Conservation (phyloP, 108 stramenopile genomes). For the Pseudonitzschia pungens region DNA sequence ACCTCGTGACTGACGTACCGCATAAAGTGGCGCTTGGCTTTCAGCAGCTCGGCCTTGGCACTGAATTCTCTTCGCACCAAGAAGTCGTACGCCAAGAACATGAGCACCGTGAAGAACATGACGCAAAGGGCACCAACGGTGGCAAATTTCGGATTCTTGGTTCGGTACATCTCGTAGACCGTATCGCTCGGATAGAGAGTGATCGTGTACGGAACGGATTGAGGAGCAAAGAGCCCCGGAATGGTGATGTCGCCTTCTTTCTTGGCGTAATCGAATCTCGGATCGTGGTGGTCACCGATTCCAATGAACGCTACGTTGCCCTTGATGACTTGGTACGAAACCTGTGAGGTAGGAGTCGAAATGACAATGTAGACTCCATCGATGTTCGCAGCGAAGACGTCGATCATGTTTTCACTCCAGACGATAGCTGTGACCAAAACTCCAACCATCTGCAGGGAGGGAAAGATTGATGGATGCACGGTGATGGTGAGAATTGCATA, state of each 20-base stretch:
- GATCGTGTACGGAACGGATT: slow-evolving; percentile 21
- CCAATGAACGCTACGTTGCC: slow-evolving; percentile 18
- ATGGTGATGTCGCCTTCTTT: slow-evolving; percentile 1
- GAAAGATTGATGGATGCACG: not conserved
- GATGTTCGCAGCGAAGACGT: slow-evolving; percentile 31
- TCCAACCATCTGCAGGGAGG: slow-evolving; percentile 7
- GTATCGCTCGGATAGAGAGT: slow-evolving; percentile 38
- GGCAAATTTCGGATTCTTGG: slow-evolving; percentile 37
- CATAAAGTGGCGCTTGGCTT: slow-evolving; percentile 32
- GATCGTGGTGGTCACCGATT: slow-evolving; percentile 38
- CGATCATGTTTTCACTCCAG: slow-evolving; percentile 25
- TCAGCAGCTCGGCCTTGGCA: slow-evolving; percentile 11
- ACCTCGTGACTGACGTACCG: slow-evolving; percentile 35
- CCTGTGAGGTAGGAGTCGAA: slow-evolving; percentile 18
- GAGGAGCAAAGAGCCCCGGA: not conserved
- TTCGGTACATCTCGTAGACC: slow-evolving; percentile 32
- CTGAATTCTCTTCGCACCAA: slow-evolving; percentile 37
- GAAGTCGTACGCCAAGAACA: slow-evolving; percentile 53
- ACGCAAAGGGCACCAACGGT: slow-evolving; percentile 34
- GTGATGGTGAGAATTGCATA: not conserved
- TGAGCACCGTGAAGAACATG: slow-evolving; percentile 37
- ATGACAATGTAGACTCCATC: slow-evolving; percentile 29
- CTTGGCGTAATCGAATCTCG: not conserved
- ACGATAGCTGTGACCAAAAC: slow-evolving; percentile 21
- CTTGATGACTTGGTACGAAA: slow-evolving; percentile 20